phyloP scores from a whole-genome alignment of 1,139 yeast genomes.

The Geotrichum phurueaensis region DNA sequence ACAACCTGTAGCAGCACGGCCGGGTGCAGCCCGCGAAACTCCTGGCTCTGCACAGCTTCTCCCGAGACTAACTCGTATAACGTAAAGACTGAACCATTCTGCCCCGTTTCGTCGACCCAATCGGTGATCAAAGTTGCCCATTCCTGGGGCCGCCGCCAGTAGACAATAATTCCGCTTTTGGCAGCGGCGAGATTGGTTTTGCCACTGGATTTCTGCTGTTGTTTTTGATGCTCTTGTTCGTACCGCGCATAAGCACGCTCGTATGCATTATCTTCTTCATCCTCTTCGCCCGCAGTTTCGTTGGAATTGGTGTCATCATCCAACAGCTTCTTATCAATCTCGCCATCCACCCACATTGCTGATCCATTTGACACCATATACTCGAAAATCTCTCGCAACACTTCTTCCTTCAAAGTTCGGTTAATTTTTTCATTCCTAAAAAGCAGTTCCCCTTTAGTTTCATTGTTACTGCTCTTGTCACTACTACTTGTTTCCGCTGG shows the following conservation, averaged over 20 bases:
- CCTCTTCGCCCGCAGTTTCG: conserved; percentile 5
- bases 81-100: conserved; percentile 70
- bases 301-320: not conserved
- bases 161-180: conserved; percentile 46
- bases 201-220: conserved; percentile 17
- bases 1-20: conserved; percentile 51
- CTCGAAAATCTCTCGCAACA: conserved; percentile 50
- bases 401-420: conserved; percentile 51
- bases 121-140: conserved; percentile 63
- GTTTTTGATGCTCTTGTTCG: not conserved
- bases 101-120: conserved; percentile 73
- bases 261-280: conserved; percentile 7
- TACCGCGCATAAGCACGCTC: conserved; percentile 9
- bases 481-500: conserved; percentile 11
- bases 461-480: conserved; percentile 10
- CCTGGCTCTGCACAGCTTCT: conserved; percentile 52
- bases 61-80: conserved; percentile 69
- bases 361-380: conserved; percentile 50
- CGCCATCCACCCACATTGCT: conserved; percentile 43
- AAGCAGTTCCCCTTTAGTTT: conserved; percentile 22
- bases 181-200: conserved; percentile 10
- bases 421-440: conserved; percentile 49
- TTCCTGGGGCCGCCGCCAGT: conserved; percentile 67
- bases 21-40: conserved; percentile 59
- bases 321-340: not conserved